Conservation (phyloP, 495 filamentous ascomycete genomes). For the Penicillium mononematosum region DNA sequence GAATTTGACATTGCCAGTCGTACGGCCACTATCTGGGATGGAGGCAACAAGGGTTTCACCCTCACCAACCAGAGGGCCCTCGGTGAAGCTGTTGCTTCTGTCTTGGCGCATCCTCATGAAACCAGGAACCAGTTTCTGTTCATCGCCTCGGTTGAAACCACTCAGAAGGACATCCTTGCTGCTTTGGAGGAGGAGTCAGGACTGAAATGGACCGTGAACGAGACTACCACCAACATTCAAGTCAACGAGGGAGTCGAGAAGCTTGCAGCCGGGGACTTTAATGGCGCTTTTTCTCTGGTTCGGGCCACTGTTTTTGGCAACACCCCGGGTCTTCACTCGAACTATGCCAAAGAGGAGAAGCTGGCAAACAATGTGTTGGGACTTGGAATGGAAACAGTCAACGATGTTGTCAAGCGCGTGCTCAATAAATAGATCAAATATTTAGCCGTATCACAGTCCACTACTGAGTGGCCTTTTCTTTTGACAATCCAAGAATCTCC, state of each 20-base stretch:
- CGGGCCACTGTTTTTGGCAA: conserved; percentile 29
- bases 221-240: conserved; percentile 31
- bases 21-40: conserved; percentile 48
- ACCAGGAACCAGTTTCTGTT: conserved; percentile 51
- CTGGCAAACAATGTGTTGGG: conserved; percentile 35
- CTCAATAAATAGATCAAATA: background rate
- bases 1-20: conserved; percentile 42
- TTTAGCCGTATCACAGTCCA: background rate
- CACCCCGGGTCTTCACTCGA: conserved; percentile 24
- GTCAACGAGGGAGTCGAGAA: conserved; percentile 29
- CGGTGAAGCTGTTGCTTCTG: conserved; percentile 37
- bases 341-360: conserved; percentile 30
- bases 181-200: conserved; percentile 44
- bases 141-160: conserved; percentile 43
- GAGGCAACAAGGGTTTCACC: conserved; percentile 37
- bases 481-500: no score
- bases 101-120: conserved; percentile 37
- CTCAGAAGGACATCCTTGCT: conserved; percentile 47
- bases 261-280: conserved; percentile 38
- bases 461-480: background rate
- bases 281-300: conserved; percentile 29
- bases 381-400: conserved; percentile 29
- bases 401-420: conserved; percentile 29
- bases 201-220: conserved; percentile 39
- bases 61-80: conserved; percentile 43